Evolutionary conservation across 2,329 filamentous ascomycete genomes (phyloP).

Genomic region (Colletotrichum eremochloae): DNA sequence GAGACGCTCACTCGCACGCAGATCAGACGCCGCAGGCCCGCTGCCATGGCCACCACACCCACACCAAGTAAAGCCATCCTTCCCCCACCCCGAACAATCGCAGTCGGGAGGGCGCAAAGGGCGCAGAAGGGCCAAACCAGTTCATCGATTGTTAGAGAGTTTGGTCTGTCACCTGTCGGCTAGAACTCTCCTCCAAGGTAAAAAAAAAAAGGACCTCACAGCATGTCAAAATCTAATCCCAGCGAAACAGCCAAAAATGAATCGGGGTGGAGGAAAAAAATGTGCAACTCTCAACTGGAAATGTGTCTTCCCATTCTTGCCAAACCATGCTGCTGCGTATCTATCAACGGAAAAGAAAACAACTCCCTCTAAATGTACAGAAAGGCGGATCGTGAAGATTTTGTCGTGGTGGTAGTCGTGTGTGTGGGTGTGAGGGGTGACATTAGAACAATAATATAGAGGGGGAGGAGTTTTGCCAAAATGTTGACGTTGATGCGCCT

Average conservation of each 20-base stretch:
- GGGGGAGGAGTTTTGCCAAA: conserved; percentile 33
- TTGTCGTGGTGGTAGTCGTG: neutral
- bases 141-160: neutral
- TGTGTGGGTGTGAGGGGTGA: conserved; percentile 12
- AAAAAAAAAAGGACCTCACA: neutral
- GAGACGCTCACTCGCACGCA: conserved; percentile 9
- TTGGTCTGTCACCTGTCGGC: conserved; percentile 28
- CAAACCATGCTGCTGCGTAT: conserved; percentile 42
- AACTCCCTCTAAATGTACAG: conserved; percentile 42
- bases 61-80: neutral
- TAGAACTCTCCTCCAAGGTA: neutral
- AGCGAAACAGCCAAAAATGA: neutral
- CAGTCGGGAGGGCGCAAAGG: neutral
- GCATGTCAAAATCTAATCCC: neutral
- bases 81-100: too few species aligned
- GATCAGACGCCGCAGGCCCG: conserved; percentile 24
- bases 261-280: neutral
- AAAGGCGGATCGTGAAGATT: conserved; percentile 39
- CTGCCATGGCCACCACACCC: neutral
- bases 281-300: conserved; percentile 43
- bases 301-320: conserved; percentile 43
- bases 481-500: conserved; percentile 26
- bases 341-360: conserved; percentile 30
- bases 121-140: neutral
- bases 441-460: conserved; percentile 44